Conservation (phyloP, 1,139 yeast species). For the Candida anutae region DNA sequence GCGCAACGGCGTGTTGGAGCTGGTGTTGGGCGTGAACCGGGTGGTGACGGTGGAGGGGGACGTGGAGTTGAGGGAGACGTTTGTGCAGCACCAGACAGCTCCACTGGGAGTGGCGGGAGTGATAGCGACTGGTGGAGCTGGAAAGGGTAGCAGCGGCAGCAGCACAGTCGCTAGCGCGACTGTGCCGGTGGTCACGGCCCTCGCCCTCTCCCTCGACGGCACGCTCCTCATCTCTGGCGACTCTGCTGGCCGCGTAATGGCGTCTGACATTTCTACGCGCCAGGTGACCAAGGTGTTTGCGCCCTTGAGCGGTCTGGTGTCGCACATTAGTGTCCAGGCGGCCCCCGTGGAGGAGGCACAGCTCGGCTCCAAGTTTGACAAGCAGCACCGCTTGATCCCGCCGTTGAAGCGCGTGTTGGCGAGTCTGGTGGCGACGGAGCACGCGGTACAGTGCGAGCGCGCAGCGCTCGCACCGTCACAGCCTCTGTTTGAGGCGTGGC, state of each 20-base stretch:
- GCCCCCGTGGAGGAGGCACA: slow-evolving; percentile 3
- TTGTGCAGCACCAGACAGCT: slow-evolving; percentile 48
- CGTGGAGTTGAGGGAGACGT: slow-evolving; percentile 42
- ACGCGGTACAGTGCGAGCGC: slow-evolving; percentile 44
- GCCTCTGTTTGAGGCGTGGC: slow-evolving; percentile 28
- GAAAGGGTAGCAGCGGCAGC: too few species aligned
- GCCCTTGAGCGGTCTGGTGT: slow-evolving; percentile 37
- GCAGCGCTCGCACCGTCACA: slow-evolving; percentile 1
- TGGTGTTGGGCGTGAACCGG: slow-evolving; percentile 49
- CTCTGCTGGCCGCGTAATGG: slow-evolving; percentile 53
- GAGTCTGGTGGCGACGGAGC: slow-evolving; percentile 36
- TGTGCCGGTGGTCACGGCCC: slow-evolving; percentile 32
- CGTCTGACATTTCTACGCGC: slow-evolving; percentile 67
- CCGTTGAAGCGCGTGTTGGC: slow-evolving; percentile 52
- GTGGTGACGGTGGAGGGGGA: slow-evolving; percentile 46
- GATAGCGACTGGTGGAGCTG: too few species aligned
- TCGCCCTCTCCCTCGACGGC: slow-evolving; percentile 69
- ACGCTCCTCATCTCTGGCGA: slow-evolving; percentile 71
- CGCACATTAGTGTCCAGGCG: slow-evolving; percentile 15
- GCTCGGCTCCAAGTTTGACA: slow-evolving; percentile 18
- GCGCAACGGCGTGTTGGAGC: slow-evolving; percentile 38
- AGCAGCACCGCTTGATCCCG: slow-evolving; percentile 41
- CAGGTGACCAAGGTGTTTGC: slow-evolving; percentile 67
- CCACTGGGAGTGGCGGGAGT: slow-evolving; percentile 11
- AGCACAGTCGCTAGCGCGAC: slow-evolving; percentile 4